Evolutionary conservation across 2,329 filamentous ascomycete genomes (phyloP).

Genomic region (Fusarium sp.): DNA sequence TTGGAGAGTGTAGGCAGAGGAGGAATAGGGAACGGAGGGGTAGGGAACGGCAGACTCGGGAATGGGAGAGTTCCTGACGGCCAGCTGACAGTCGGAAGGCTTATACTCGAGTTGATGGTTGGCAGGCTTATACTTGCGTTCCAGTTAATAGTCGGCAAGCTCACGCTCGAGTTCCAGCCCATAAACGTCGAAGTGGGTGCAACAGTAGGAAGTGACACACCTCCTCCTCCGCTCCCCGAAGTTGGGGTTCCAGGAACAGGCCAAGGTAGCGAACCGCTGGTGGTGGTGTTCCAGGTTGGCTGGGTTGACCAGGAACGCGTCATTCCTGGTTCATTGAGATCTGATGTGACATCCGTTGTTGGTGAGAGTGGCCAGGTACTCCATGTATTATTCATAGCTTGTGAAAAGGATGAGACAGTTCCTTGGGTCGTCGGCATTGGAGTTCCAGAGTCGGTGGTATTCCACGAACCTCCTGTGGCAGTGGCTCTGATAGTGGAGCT

Average conservation of each 20-base stretch:
- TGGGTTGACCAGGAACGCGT: slow-evolving; percentile 6
- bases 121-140: slow-evolving; percentile 23
- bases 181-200: slow-evolving; percentile 1
- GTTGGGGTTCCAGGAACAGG: slow-evolving; percentile 24
- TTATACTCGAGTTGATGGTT: neutral
- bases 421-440: neutral
- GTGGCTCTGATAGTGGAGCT: neutral
- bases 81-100: neutral
- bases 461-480: slow-evolving; percentile 1
- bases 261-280: slow-evolving; percentile 17
- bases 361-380: neutral
- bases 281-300: neutral
- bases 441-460: neutral
- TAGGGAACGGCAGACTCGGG: neutral
- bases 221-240: slow-evolving; percentile 9
- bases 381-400: neutral
- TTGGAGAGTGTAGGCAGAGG: slow-evolving; percentile 5
- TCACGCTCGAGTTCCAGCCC: slow-evolving; percentile 30
- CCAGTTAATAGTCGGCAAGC: slow-evolving; percentile 4
- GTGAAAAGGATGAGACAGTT: neutral
- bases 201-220: slow-evolving; percentile 13
- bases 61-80: neutral
- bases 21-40: neutral
- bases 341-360: slow-evolving; percentile 2
- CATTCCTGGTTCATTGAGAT: slow-evolving; percentile 5